These are phyloP conservation scores for Guadua angustifolia DNA, from an alignment of 176 grass and related monocot genomes.

Conservation along the genomic window DNA sequence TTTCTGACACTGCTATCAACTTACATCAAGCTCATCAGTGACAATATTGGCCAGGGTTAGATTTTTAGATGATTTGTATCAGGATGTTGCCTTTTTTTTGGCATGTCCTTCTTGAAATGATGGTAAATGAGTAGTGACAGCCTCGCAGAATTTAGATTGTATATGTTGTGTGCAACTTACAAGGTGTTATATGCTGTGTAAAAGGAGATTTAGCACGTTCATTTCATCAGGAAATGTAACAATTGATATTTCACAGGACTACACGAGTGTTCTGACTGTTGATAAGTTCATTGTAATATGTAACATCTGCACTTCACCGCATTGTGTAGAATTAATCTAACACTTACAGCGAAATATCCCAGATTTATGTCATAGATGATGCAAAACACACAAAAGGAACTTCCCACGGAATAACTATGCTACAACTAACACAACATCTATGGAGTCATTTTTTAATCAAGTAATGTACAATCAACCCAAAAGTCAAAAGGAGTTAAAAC, in stretches of 20 bases:
- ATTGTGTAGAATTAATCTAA: slow-evolving; percentile 13
- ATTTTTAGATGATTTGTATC: not conserved
- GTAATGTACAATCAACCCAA: not conserved
- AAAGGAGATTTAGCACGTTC: not conserved
- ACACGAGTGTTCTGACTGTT: not conserved
- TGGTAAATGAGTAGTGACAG: not conserved
- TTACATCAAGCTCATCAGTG: not conserved
- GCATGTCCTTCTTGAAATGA: not conserved
- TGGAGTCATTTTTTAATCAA: not conserved
- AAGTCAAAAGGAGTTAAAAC: not conserved
- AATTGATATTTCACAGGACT: slow-evolving; percentile 15
- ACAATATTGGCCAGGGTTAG: not conserved
- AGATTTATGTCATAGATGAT: not conserved
- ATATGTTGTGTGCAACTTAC: not conserved
- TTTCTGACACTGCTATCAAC: not conserved
- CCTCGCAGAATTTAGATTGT: not conserved
- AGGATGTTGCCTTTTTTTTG: not conserved
- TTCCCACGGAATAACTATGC: not conserved
- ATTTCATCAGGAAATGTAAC: slow-evolving; percentile 23
- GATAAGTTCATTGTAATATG: not conserved
- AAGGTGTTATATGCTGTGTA: slow-evolving; percentile 18
- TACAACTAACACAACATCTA: not conserved
- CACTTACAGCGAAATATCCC: not conserved
- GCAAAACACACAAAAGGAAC: not conserved
- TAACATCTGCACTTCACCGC: not conserved